A percentile compares a stretch with the other conserved stretches of the same genome.
phyloP scores from a whole-genome alignment of 306 rosid species.

The Luffa aegyptiaca region DNA sequence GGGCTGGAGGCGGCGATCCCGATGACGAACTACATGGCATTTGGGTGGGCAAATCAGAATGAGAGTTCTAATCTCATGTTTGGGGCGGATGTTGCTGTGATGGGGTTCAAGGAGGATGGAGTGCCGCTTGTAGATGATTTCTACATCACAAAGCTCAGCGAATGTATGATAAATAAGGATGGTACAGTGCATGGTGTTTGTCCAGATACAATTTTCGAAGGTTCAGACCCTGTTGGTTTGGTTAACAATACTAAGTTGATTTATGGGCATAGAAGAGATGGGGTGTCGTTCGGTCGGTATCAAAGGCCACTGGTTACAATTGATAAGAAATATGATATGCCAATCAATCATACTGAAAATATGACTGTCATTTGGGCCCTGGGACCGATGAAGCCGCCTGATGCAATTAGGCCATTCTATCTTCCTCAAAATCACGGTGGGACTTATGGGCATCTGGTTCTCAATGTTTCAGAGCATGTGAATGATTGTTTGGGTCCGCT shows the following conservation, averaged over 20 bases:
- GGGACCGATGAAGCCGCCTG: slow-evolving; percentile 68
- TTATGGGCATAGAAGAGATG: slow-evolving; percentile 71
- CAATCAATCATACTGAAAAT: slow-evolving; percentile 34
- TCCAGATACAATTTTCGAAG: slow-evolving; percentile 60
- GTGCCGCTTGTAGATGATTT: slow-evolving; percentile 68
- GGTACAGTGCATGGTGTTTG: slow-evolving; percentile 64
- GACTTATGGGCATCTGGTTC: slow-evolving; percentile 43
- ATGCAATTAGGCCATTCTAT: slow-evolving; percentile 52
- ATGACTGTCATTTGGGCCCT: slow-evolving; percentile 87
- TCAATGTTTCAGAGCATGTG: slow-evolving; percentile 53
- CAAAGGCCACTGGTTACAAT: slow-evolving; percentile 47
- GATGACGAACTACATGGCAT: slow-evolving; percentile 64
- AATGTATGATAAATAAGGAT: slow-evolving; percentile 38
- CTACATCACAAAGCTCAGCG: slow-evolving; percentile 56
- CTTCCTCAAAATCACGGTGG: slow-evolving; percentile 85
- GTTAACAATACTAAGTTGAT: slow-evolving; percentile 50
- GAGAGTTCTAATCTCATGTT: slow-evolving; percentile 47
- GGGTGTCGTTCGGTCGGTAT: slow-evolving; percentile 57
- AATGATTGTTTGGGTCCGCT: slow-evolving; percentile 78
- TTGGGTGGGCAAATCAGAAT: slow-evolving; percentile 72
- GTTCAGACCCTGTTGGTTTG: slow-evolving; percentile 20
- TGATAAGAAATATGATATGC: slow-evolving; percentile 51
- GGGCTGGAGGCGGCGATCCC: slow-evolving; percentile 77
- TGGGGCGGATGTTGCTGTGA: slow-evolving; percentile 66
- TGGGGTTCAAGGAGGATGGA: slow-evolving; percentile 66